These are phyloP conservation scores for Usnea hakonensis DNA, from an alignment of 495 filamentous ascomycete genomes.

Conservation along the genomic window DNA sequence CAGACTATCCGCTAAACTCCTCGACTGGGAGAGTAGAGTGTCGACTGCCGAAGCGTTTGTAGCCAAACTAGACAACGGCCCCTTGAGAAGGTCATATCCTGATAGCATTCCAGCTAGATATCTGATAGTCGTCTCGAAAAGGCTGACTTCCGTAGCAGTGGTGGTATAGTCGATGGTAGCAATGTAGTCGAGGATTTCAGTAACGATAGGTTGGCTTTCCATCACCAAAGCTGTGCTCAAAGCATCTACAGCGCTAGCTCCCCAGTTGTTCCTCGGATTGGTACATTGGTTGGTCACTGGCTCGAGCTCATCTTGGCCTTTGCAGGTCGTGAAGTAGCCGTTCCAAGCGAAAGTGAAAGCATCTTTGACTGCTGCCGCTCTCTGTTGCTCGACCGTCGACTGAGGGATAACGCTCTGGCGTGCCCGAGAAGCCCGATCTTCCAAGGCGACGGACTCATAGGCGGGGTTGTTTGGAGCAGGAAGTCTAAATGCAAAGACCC, in stretches of 20 bases:
- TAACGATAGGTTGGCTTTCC: constrained; percentile 57
- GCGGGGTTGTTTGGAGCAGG: neutral
- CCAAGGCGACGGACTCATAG: neutral
- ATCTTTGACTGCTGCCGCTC: constrained; percentile 61
- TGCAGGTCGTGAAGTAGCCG: constrained; percentile 48
- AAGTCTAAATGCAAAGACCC: neutral
- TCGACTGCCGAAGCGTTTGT: constrained; percentile 42
- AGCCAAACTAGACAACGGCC: constrained; percentile 52
- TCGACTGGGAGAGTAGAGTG: constrained; percentile 56
- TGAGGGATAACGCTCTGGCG: neutral
- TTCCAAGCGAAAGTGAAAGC: constrained; percentile 73
- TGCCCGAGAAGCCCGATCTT: neutral
- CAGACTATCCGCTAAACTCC: constrained; percentile 61
- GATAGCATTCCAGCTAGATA: constrained; percentile 76
- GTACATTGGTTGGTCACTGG: constrained; percentile 13
- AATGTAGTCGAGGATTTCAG: constrained; percentile 62
- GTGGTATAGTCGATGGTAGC: constrained; percentile 63
- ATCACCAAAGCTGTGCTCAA: constrained; percentile 76
- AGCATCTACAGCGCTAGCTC: constrained; percentile 76
- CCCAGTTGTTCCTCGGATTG: constrained; percentile 69
- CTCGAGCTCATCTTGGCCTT: constrained; percentile 13
- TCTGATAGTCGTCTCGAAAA: constrained; percentile 89
- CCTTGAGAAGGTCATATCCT: constrained; percentile 72
- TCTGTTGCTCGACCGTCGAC: constrained; percentile 23
- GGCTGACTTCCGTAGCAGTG: constrained; percentile 46